A percentile compares a stretch with the other conserved stretches of the same genome.
phyloP scores from a whole-genome alignment of 257 asterid species.

The Capsicum chinense region DNA sequence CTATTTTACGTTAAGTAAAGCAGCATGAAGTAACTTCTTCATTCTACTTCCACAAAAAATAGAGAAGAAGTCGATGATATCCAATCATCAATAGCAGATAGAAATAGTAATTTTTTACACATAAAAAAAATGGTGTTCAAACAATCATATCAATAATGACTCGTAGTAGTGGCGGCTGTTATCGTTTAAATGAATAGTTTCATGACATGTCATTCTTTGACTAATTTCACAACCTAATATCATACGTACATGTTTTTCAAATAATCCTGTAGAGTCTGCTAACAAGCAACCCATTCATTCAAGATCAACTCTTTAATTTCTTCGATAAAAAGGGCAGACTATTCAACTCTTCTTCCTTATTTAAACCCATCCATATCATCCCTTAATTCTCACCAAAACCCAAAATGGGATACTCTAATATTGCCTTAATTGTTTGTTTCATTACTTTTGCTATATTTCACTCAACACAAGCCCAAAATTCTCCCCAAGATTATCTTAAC shows the following conservation, averaged over 20 bases:
- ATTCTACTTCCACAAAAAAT: no score
- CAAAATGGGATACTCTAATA: background rate
- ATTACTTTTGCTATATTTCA: constrained; percentile 21
- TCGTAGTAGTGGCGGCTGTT: background rate
- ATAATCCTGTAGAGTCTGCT: background rate
- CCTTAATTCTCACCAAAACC: background rate
- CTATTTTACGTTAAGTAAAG: no score
- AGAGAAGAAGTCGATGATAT: no score
- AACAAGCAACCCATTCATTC: background rate
- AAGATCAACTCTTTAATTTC: background rate
- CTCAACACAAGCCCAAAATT: constrained; percentile 41
- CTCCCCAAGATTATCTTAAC: constrained; percentile 45
- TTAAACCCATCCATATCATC: background rate
- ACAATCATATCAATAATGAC: background rate
- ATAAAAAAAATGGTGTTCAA: background rate
- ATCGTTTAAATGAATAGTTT: background rate
- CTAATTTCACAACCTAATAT: background rate
- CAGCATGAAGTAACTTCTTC: no score
- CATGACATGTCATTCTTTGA: background rate
- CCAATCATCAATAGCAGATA: no score
- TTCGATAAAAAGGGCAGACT: background rate
- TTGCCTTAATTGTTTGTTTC: background rate
- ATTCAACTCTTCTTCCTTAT: background rate
- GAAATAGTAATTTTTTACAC: no score
- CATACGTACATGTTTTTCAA: background rate